phyloP scores from a whole-genome alignment of 2,329 filamentous ascomycete species.

The Myriosclerotinia curreyana region DNA sequence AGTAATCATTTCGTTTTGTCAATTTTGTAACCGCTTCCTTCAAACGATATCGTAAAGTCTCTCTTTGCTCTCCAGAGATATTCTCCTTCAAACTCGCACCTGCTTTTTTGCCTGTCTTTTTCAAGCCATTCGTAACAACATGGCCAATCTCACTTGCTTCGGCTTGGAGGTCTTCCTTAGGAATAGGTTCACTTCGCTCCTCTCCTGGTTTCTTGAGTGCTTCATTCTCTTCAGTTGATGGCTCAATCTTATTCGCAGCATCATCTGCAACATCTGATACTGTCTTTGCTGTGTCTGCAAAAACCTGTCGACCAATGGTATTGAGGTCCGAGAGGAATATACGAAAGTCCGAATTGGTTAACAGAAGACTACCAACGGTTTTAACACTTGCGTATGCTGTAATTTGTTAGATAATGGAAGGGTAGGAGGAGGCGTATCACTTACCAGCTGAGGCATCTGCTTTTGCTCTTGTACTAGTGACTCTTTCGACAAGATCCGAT shows the following conservation, averaged over 20 bases:
- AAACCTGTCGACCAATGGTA: conserved; percentile 76
- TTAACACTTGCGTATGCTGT: conserved; percentile 76
- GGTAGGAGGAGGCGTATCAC: conserved; percentile 28
- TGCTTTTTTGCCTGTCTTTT: conserved; percentile 56
- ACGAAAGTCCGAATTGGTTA: conserved; percentile 89
- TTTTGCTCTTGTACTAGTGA: conserved; percentile 60
- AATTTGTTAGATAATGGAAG: conserved; percentile 31
- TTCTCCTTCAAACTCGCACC: conserved; percentile 72
- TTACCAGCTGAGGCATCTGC: conserved; percentile 70
- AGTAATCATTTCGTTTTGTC: conserved; percentile 75
- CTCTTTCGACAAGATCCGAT: conserved; percentile 59
- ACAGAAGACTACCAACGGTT: conserved; percentile 77
- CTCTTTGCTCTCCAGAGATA: conserved; percentile 66
- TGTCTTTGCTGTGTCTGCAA: conserved; percentile 79
- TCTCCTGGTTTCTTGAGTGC: conserved; percentile 46
- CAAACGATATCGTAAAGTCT: conserved; percentile 70
- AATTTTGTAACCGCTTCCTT: conserved; percentile 74
- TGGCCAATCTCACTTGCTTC: conserved; percentile 53
- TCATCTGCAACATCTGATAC: conserved; percentile 72
- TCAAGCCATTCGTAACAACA: conserved; percentile 42
- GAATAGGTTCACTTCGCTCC: conserved; percentile 41
- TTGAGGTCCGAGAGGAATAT: conserved; percentile 79
- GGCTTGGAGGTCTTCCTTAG: conserved; percentile 61
- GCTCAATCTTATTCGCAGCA: conserved; percentile 70
- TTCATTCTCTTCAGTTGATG: conserved; percentile 58